Base-by-base conservation (phyloP, 805 yeast species). In the Pichia nakasei region DNA sequence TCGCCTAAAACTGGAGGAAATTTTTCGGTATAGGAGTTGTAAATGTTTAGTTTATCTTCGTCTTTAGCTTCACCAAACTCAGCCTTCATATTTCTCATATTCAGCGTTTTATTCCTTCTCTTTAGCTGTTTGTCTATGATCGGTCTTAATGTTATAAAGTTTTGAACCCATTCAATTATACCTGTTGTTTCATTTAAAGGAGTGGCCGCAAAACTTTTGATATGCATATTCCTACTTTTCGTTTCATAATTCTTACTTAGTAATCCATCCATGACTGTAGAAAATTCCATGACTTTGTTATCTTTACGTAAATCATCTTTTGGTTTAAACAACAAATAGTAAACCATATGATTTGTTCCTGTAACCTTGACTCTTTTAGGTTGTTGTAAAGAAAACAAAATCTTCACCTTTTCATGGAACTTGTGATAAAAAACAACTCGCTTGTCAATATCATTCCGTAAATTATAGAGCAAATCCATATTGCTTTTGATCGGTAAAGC, bases 251-350 rank as follows among this genome's bases (percentile, higher is more conserved):
- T 84, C 18, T 73, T 71, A 19, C 68, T 63, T 44, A 93, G 66
- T 26, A 93, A 59, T 51, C 85, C 75, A 57, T 89, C 89, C 60
- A 93, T 78, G 62, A 88, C 82, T 1, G 86, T 78, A 0, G 97
- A 86, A 53, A 93, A 82, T 53, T 94, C 93, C 84, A 88, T 84
- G 42, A 91, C 76, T 53, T 95, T 84, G 4, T 96, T 93, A 67
- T 94, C 99, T 57, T 94, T 94, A 50, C 97, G 68, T 18, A 94
- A 80, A 65, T 93, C 98, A 62, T 93, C 99, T 49, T 79, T 75
- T 9, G 82, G 79, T 57, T 93, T 93, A 53, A 95, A 81, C 65
- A 93, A 71, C 15, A 93, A 70, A 18, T 82, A 74, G 58, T 89
- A 89, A 1, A 67, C 60, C n/a, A 65, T 63, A 9, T 91, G 89